Evolutionary conservation across 1,284 basidiomycete genomes (phyloP).

Genomic region (Phaffia rhodozyma): DNA sequence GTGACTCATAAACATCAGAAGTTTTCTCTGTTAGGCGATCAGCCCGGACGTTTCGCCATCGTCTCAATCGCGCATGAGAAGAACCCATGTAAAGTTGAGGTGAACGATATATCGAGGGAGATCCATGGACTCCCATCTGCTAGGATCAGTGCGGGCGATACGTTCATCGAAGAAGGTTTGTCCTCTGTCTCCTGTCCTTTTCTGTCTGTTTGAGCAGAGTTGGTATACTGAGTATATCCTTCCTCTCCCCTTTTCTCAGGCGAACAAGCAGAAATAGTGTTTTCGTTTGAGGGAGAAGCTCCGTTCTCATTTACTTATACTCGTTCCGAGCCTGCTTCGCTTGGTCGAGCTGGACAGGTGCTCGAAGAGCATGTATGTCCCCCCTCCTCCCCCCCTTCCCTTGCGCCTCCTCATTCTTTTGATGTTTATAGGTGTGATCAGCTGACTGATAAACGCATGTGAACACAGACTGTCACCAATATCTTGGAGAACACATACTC

Average conservation of each 20-base stretch:
- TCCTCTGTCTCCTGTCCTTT: neutral
- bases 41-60: conserved; percentile 64
- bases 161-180: conserved; percentile 57
- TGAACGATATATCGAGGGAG: conserved; percentile 56
- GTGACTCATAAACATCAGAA: conserved; percentile 39
- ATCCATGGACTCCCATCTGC: conserved; percentile 72
- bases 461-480: conserved; percentile 10
- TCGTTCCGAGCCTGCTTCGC: conserved; percentile 37
- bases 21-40: conserved; percentile 63
- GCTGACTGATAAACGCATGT: neutral
- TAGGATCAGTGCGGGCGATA: conserved; percentile 65
- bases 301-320: conserved; percentile 88
- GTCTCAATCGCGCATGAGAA: conserved; percentile 74
- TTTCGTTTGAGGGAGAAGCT: conserved; percentile 70
- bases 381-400: neutral
- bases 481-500: conserved; percentile 5
- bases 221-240: neutral
- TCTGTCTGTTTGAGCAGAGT: neutral
- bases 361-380: conserved; percentile 53
- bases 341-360: conserved; percentile 55
- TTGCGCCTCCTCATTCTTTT: neutral
- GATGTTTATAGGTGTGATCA: neutral
- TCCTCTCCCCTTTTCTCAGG: conserved; percentile 36
- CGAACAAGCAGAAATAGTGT: conserved; percentile 78
- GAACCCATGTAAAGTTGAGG: conserved; percentile 61